Base-by-base conservation (phyloP, 2,329 filamentous ascomycete genomes). In the Bipolaris victoriae region DNA sequence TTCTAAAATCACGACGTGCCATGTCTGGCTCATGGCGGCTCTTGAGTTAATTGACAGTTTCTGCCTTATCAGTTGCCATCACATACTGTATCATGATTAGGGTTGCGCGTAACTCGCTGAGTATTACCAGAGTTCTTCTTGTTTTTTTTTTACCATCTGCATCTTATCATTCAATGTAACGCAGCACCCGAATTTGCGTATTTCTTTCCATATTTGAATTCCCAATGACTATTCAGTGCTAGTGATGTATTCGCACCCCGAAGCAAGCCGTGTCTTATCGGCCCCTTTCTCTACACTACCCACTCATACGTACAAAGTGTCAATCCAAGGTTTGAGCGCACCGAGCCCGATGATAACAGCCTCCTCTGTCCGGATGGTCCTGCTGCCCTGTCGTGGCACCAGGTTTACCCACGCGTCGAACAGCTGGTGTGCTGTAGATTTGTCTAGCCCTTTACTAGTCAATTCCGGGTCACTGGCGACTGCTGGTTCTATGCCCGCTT, bases 381-480 rank as follows among this genome's bases (percentile, higher is more conserved):
- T 82, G 72, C 90, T 94, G 0, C 91, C 91, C 75, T 96, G 92
- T 1, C 87, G 86, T 3, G 91, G 90, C 62, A 92, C 81, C 43
- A 95, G 82, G 74, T 96, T 91, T 16, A 96, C 82, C 91, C 91
- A 96, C 65, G 88, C 83, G 75, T 96, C 92, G 72, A 96, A 96
- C 49, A 94, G 73, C 63, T 91, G 86, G 63, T 82, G 84, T 7
- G 88, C 88, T 60, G 86, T 87, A 22, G 81, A 80, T 33, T 87
- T 86, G 5, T 82, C 80, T 13, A 94, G 84, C 0, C 86, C 88
- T 73, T 87, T 87, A 43, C 79, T 80, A 47, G 79, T 79, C 33
- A 92, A 67, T 58, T 86, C 84, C 1, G 76, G 74, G 66, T 90
- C 86, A 20, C 84, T 85, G 55, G 83, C 82, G 2, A 91, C 86